Conservation (phyloP, 2,329 filamentous ascomycete genomes). For the Pyrenophora graminea region DNA sequence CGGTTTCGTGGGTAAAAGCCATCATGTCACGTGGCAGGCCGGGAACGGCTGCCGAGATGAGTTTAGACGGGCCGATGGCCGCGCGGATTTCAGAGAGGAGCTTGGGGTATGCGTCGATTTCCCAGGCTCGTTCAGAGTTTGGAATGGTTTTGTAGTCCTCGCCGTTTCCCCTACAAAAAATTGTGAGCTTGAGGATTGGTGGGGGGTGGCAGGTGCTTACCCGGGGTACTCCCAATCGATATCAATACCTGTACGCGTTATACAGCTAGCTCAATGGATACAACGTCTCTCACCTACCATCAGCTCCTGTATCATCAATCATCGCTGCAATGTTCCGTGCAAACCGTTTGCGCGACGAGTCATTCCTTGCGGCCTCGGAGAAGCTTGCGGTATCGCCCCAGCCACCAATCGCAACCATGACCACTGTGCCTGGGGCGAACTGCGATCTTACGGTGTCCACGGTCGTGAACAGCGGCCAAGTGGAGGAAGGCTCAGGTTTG, state of each 20-base stretch:
- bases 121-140: slow-evolving; percentile 62
- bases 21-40: slow-evolving; percentile 68
- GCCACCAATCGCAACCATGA: slow-evolving; percentile 71
- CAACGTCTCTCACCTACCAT: slow-evolving; percentile 56
- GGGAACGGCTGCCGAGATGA: slow-evolving; percentile 69
- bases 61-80: slow-evolving; percentile 60
- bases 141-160: slow-evolving; percentile 66
- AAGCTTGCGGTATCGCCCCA: slow-evolving; percentile 73
- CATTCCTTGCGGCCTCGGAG: slow-evolving; percentile 58
- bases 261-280: background rate
- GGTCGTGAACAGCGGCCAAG: slow-evolving; percentile 36
- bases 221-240: slow-evolving; percentile 70
- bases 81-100: slow-evolving; percentile 65
- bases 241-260: slow-evolving; percentile 47
- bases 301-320: slow-evolving; percentile 63
- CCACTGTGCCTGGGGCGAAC: slow-evolving; percentile 45
- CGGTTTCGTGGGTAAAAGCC: slow-evolving; percentile 56
- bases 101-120: slow-evolving; percentile 65
- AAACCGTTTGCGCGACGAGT: slow-evolving; percentile 57
- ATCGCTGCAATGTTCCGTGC: slow-evolving; percentile 67
- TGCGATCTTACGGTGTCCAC: slow-evolving; percentile 40
- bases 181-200: no score
- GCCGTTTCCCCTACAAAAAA: slow-evolving; percentile 49
- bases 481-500: slow-evolving; percentile 12
- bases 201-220: no score